These are phyloP conservation scores for Thalia dealbata DNA, from an alignment of 176 grass and related monocot genomes.

Conservation along the genomic window DNA sequence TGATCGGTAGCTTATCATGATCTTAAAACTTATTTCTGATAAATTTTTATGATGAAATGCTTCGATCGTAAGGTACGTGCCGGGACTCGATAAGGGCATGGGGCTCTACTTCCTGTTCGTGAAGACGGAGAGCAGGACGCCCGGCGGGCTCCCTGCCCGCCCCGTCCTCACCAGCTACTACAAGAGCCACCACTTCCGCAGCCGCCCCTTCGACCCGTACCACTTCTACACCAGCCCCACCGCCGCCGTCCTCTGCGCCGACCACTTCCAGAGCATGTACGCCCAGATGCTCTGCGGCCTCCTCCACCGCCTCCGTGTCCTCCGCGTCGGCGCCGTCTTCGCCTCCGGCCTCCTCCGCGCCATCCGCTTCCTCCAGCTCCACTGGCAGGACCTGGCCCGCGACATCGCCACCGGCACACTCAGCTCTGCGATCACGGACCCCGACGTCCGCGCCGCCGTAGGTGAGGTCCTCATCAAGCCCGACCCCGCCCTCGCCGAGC, in stretches of 20 bases:
- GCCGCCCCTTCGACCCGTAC: constrained; percentile 20
- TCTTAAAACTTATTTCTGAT: too few species aligned
- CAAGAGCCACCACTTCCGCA: constrained; percentile 14
- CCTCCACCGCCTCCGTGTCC: background rate
- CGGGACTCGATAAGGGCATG: constrained; percentile 8
- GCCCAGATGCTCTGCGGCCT: constrained; percentile 21
- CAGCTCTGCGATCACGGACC: background rate
- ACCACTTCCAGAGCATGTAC: constrained; percentile 19
- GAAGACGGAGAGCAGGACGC: constrained; percentile 7
- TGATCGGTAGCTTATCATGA: too few species aligned
- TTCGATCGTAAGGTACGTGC: constrained; percentile 9
- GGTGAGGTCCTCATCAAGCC: background rate
- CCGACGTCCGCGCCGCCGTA: background rate
- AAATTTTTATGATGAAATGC: background rate
- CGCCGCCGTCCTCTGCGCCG: constrained; percentile 10
- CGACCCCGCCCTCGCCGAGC: background rate
- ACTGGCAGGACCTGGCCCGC: constrained; percentile 3
- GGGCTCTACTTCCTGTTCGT: constrained; percentile 17
- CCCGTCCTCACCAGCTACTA: constrained; percentile 20
- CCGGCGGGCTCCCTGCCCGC: constrained; percentile 12
- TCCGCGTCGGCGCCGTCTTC: constrained; percentile 18
- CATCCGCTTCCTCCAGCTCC: constrained; percentile 22
- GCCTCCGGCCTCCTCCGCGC: constrained; percentile 20
- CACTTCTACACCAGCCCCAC: constrained; percentile 20
- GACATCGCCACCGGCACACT: constrained; percentile 10